Percentiles rank a stretch among this genome's conserved stretches.
These are phyloP conservation scores for Coniochaeta sp. DNA, from an alignment of 2,329 filamentous ascomycete species.

Conservation along the genomic window DNA sequence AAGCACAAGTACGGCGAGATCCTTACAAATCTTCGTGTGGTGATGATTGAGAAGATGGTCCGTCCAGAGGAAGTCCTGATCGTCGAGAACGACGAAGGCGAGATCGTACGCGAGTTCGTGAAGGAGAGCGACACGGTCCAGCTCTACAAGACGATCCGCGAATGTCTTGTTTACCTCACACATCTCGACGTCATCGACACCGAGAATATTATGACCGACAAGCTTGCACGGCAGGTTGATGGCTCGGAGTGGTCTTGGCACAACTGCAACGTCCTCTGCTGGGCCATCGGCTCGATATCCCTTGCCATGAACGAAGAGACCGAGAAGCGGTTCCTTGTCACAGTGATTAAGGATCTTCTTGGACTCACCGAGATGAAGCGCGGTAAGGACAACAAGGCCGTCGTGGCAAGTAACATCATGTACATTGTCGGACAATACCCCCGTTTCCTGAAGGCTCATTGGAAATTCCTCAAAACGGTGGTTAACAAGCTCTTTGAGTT, in stretches of 20 bases:
- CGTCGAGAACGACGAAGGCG: conserved; percentile 98
- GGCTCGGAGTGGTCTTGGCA: conserved; percentile 98
- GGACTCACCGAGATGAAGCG: conserved; percentile 98
- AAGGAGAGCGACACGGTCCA: conserved; percentile 99
- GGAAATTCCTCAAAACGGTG: conserved; percentile 99
- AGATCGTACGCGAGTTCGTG: conserved; percentile 97
- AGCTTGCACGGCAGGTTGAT: conserved; percentile 90
- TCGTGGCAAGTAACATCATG: conserved; percentile 99
- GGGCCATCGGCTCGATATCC: conserved; percentile 98
- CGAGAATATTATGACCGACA: conserved; percentile 98
- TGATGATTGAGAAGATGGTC: conserved; percentile 99
- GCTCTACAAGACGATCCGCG: conserved; percentile 96
- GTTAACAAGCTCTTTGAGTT: conserved; percentile 99
- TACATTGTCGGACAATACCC: conserved; percentile 99
- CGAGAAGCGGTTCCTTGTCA: conserved; percentile 96
- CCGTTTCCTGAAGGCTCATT: conserved; percentile 95
- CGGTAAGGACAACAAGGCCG: conserved; percentile 98
- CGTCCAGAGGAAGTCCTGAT: conserved; percentile 95
- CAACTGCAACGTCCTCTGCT: conserved; percentile 99
- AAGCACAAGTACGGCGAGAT: conserved; percentile 98
- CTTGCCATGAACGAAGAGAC: conserved; percentile 99
- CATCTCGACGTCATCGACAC: conserved; percentile 97
- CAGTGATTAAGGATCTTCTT: conserved; percentile 95
- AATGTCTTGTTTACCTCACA: conserved; percentile 94
- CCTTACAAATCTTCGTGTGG: conserved; percentile 84